phyloP scores from a whole-genome alignment of 2,329 filamentous ascomycete genomes.

The Fusarium cyanostomum region DNA sequence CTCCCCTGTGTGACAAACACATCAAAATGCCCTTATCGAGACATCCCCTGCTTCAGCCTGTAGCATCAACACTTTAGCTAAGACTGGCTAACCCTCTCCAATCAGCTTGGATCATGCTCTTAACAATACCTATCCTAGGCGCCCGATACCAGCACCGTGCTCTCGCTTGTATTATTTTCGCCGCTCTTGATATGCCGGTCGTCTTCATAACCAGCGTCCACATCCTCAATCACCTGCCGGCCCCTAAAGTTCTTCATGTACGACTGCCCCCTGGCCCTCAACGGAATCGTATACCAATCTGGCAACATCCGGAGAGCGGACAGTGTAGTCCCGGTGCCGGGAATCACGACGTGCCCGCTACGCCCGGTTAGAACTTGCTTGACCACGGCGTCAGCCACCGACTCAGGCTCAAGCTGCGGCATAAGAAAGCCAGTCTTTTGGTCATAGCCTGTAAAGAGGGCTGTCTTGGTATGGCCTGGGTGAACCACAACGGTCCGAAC shows the following conservation, averaged over 20 bases:
- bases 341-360: constrained; percentile 59
- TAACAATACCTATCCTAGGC: constrained; percentile 30
- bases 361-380: constrained; percentile 59
- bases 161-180: constrained; percentile 45
- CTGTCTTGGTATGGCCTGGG: constrained; percentile 55
- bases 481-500: constrained; percentile 74
- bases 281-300: constrained; percentile 68
- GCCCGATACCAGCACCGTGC: constrained; percentile 50
- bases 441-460: constrained; percentile 61
- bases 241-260: constrained; percentile 58
- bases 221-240: constrained; percentile 58
- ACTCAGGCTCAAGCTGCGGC: constrained; percentile 51
- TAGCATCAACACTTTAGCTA: not conserved
- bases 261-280: constrained; percentile 55
- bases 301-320: constrained; percentile 63
- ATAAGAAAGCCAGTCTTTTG: constrained; percentile 54
- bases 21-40: not conserved
- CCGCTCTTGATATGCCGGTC: constrained; percentile 17
- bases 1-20: no score
- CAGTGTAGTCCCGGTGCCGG: constrained; percentile 52
- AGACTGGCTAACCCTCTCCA: not conserved
- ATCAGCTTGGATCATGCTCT: not conserved
- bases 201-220: constrained; percentile 51
- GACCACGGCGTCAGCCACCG: constrained; percentile 59
- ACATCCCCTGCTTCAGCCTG: not conserved